Conservation (phyloP, 768 basidiomycete genomes). For the Suillus hirtellus region DNA sequence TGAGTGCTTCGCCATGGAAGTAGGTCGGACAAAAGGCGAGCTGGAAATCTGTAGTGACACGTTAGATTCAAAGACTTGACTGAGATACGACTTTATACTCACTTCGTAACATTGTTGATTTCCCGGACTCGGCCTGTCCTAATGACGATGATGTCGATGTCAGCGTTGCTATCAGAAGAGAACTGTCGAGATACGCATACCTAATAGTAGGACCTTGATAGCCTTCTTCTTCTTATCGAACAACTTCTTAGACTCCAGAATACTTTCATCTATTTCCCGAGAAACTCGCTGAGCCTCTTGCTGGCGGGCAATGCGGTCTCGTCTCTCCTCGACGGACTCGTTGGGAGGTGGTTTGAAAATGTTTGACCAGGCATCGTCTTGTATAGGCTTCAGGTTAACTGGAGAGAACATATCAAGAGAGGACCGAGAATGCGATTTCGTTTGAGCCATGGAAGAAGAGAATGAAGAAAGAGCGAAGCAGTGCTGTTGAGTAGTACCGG, state of each 20-base stretch:
- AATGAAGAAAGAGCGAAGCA: not conserved
- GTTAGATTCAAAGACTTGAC: not conserved
- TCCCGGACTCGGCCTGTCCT: conserved; percentile 34
- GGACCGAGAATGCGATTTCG: not conserved
- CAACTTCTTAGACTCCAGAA: conserved; percentile 25
- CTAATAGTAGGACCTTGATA: conserved; percentile 31
- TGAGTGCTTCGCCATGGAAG: conserved; percentile 55
- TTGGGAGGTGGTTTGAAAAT: conserved; percentile 21
- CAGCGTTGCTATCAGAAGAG: not conserved
- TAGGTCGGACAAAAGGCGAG: conserved; percentile 61
- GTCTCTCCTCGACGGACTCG: conserved; percentile 15
- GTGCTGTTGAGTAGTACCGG: not conserved
- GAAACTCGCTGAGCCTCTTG: conserved; percentile 27
- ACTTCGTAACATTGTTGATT: conserved; percentile 35
- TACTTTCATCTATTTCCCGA: conserved; percentile 30
- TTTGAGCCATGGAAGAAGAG: conserved; percentile 3
- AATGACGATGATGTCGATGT: not conserved
- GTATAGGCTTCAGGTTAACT: not conserved
- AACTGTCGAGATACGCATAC: not conserved
- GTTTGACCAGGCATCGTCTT: conserved; percentile 27
- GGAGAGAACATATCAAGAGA: not conserved
- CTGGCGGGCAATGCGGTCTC: conserved; percentile 17
- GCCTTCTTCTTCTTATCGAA: conserved; percentile 29
- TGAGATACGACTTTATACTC: not conserved
- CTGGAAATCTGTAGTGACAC: conserved; percentile 55